phyloP scores from a whole-genome alignment of 257 asterid species.

The Capsicum baccatum region DNA sequence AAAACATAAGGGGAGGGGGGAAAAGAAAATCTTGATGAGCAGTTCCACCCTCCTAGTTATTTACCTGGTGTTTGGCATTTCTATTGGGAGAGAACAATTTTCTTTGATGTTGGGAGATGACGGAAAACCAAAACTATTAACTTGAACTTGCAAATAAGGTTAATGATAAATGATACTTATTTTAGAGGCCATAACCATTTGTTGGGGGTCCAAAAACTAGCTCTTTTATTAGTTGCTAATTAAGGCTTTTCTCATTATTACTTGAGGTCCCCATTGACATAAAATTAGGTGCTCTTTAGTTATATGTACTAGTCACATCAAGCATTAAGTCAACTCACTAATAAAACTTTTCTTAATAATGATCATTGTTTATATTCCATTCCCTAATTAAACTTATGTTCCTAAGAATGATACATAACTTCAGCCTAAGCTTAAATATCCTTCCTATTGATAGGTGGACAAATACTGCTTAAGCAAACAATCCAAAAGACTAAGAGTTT shows the following conservation, averaged over 20 bases:
- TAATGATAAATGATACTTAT: neutral
- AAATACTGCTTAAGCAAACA: slow-evolving; percentile 58
- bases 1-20: slow-evolving; percentile 24
- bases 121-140: neutral
- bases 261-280: neutral
- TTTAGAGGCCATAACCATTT: neutral
- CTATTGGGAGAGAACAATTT: neutral
- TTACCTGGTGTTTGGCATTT: neutral
- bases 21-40: slow-evolving; percentile 2
- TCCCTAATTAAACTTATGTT: neutral
- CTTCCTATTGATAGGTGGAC: neutral
- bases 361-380: neutral
- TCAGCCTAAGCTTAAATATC: neutral
- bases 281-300: neutral
- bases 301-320: slow-evolving; percentile 5
- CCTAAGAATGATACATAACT: neutral
- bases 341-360: neutral
- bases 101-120: neutral
- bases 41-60: slow-evolving; percentile 3
- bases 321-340: neutral
- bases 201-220: slow-evolving; percentile 29
- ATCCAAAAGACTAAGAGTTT: slow-evolving; percentile 55
- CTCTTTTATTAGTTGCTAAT: slow-evolving; percentile 8
- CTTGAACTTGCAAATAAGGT: slow-evolving; percentile 5
- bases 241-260: neutral